Percentiles rank a stretch among this genome's conserved stretches.
Evolutionary conservation across 129 eudicot species (phyloP).

Genomic region (Calendula officinalis): DNA sequence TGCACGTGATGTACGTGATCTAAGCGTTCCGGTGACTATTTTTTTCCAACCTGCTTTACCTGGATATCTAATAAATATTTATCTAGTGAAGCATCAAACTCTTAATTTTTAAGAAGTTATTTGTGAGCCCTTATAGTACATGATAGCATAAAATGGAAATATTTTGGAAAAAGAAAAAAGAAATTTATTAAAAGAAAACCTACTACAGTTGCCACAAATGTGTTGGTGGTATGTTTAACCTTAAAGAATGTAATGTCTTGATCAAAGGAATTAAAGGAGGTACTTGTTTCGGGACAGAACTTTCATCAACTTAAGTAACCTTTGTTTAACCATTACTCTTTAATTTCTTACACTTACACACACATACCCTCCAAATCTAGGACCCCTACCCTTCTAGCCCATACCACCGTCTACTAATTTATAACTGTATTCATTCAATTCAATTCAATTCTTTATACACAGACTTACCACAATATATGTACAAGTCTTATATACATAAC

Average conservation of each 20-base stretch:
- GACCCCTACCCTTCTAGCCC: conserved; percentile 40
- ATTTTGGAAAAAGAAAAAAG: neutral
- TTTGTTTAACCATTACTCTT: conserved; percentile 36
- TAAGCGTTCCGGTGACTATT: too few species aligned
- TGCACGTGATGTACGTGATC: too few species aligned
- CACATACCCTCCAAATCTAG: conserved; percentile 49
- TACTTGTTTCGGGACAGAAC: conserved; percentile 40
- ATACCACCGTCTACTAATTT: conserved; percentile 15
- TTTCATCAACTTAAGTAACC: conserved; percentile 46
- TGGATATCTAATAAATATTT: too few species aligned
- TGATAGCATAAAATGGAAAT: too few species aligned
- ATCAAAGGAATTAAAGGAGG: conserved; percentile 26
- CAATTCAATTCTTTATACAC: conserved; percentile 5
- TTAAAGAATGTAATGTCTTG: conserved; percentile 38
- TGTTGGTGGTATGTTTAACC: conserved; percentile 30
- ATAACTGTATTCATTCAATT: conserved; percentile 6
- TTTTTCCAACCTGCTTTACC: too few species aligned
- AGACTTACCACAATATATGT: neutral
- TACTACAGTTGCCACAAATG: conserved; percentile 25
- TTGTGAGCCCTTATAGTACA: too few species aligned
- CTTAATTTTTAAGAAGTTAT: too few species aligned
- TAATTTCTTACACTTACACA: conserved; percentile 35
- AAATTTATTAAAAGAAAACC: conserved; percentile 16
- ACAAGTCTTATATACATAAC: conserved; percentile 5
- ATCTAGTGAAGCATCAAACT: too few species aligned